These are phyloP conservation scores for Celoporthe dispersa DNA, from an alignment of 2,329 filamentous ascomycete species.

Conservation along the genomic window DNA sequence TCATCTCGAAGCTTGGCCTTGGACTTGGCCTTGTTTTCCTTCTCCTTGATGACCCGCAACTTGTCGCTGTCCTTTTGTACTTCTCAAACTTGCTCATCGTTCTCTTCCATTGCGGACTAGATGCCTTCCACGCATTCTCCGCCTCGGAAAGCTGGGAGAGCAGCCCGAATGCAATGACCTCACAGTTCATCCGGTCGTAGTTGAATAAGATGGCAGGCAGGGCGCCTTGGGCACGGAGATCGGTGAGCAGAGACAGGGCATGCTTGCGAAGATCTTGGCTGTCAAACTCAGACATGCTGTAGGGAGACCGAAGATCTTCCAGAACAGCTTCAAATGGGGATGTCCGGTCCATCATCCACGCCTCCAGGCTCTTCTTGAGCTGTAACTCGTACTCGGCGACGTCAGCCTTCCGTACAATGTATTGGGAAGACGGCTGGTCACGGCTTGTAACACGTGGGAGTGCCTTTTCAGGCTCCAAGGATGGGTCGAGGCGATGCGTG, in stretches of 20 bases:
- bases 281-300: slow-evolving; percentile 16
- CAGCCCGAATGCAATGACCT: slow-evolving; percentile 58
- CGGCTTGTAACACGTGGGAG: slow-evolving; percentile 42
- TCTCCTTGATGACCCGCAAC: slow-evolving; percentile 21
- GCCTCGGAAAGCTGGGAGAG: slow-evolving; percentile 56
- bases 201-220: slow-evolving; percentile 79
- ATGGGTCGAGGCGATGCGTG: slow-evolving; percentile 52
- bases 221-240: slow-evolving; percentile 54
- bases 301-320: slow-evolving; percentile 46
- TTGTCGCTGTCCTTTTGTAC: slow-evolving; percentile 50
- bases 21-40: slow-evolving; percentile 19
- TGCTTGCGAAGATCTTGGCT: slow-evolving; percentile 19
- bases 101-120: slow-evolving; percentile 62
- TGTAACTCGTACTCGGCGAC: slow-evolving; percentile 67
- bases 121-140: slow-evolving; percentile 61
- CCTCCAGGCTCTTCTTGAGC: slow-evolving; percentile 61
- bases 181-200: slow-evolving; percentile 70
- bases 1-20: slow-evolving; percentile 44
- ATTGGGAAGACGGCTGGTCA: neutral
- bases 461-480: slow-evolving; percentile 53
- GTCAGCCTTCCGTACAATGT: slow-evolving; percentile 65
- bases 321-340: slow-evolving; percentile 51
- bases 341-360: slow-evolving; percentile 61
- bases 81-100: slow-evolving; percentile 49
- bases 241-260: slow-evolving; percentile 20